phyloP scores from a whole-genome alignment of 2,329 filamentous ascomycete genomes.

The Xylariaceae sp. region DNA sequence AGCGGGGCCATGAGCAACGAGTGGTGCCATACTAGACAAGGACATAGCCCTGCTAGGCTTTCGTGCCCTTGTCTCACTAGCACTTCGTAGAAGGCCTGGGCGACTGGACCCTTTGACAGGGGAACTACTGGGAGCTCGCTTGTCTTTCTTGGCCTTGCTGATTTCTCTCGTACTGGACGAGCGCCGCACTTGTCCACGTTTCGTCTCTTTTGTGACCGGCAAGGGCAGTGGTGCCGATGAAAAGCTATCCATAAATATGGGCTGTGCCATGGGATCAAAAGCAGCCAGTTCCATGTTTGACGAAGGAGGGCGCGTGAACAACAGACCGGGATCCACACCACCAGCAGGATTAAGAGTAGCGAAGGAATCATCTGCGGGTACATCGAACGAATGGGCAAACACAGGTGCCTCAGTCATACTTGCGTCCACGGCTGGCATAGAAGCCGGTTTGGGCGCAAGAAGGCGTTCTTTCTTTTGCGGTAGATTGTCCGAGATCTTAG shows the following conservation, averaged over 20 bases:
- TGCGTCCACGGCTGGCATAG: conserved; percentile 38
- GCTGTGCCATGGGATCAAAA: conserved; percentile 32
- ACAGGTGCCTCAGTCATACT: conserved; percentile 35
- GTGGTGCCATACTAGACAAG: conserved; percentile 46
- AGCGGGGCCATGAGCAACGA: conserved; percentile 34
- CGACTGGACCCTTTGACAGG: conserved; percentile 46
- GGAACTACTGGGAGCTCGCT: conserved; percentile 42
- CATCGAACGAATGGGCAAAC: conserved; percentile 39
- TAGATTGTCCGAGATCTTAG: conserved; percentile 36
- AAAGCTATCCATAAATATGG: conserved; percentile 28
- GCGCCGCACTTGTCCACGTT: conserved; percentile 39
- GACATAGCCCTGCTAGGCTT: conserved; percentile 37
- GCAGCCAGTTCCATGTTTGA: conserved; percentile 40
- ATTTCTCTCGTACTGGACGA: conserved; percentile 43
- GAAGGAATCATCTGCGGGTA: conserved; percentile 48
- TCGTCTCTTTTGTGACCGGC: conserved; percentile 26
- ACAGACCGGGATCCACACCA: conserved; percentile 55
- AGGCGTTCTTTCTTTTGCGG: conserved; percentile 40
- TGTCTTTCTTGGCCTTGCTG: conserved; percentile 38
- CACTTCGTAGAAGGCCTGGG: conserved; percentile 49
- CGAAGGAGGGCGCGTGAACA: conserved; percentile 50
- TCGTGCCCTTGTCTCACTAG: conserved; percentile 49
- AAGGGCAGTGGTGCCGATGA: conserved; percentile 25
- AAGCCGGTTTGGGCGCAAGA: conserved; percentile 45
- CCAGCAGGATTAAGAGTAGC: conserved; percentile 37